A percentile compares a stretch with the other conserved stretches of the same genome.
Conservation (phyloP, 345 rosid species). For the Euclidium syriacum region DNA sequence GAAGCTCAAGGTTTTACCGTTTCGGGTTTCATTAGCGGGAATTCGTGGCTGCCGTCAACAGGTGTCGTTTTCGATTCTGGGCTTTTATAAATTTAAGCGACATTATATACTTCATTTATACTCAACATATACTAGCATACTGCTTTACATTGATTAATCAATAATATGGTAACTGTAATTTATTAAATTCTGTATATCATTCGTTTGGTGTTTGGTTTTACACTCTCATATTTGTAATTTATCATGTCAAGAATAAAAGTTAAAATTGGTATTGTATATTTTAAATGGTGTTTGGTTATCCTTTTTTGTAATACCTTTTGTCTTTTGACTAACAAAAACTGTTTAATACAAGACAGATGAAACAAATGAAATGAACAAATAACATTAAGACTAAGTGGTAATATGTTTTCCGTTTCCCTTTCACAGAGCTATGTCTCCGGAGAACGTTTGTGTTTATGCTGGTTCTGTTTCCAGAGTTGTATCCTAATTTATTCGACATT, state of each 20-base stretch:
- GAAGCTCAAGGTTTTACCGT: slow-evolving; percentile 33
- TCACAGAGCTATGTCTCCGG: too few species aligned
- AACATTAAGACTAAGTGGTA: too few species aligned
- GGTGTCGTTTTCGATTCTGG: slow-evolving; percentile 29
- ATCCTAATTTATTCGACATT: too few species aligned
- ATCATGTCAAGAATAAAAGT: slow-evolving; percentile 1
- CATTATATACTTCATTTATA: neutral
- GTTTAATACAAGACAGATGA: too few species aligned
- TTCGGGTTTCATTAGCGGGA: slow-evolving; percentile 24
- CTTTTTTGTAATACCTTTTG: too few species aligned
- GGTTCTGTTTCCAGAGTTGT: too few species aligned
- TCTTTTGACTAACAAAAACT: too few species aligned
- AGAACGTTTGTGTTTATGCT: too few species aligned
- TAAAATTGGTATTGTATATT: neutral
- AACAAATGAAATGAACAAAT: too few species aligned
- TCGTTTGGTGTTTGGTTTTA: neutral
- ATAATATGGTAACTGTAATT: neutral
- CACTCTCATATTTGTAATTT: neutral
- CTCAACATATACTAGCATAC: neutral
- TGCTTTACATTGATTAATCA: neutral
- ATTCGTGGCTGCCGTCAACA: slow-evolving; percentile 29
- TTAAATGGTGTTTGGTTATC: too few species aligned
- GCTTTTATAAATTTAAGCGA: neutral
- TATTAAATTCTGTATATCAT: neutral
- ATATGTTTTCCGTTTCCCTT: too few species aligned